A percentile compares a stretch with the other conserved stretches of the same genome.
These are phyloP conservation scores for Botrytis cinerea DNA, from an alignment of 2,329 filamentous ascomycete species.

Conservation along the genomic window DNA sequence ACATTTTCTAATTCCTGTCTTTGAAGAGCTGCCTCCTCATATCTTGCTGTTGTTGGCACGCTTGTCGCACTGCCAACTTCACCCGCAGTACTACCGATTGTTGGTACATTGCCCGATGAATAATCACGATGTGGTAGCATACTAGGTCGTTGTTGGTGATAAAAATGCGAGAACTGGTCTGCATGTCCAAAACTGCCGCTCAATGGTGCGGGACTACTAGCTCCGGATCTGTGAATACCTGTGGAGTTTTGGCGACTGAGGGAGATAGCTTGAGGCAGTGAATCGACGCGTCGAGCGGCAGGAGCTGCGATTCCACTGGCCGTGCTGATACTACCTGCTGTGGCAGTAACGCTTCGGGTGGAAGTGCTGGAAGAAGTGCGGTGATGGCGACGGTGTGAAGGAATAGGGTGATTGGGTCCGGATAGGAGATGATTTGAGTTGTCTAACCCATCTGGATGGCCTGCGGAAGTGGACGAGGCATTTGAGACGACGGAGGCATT, in stretches of 20 bases:
- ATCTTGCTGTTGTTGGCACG: conserved; percentile 58
- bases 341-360: conserved; percentile 53
- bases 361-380: conserved; percentile 56
- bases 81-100: conserved; percentile 4
- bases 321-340: conserved; percentile 44
- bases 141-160: conserved; percentile 33
- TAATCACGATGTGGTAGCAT: conserved; percentile 35
- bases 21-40: conserved; percentile 63
- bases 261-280: conserved; percentile 34
- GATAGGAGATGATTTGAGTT: conserved; percentile 56
- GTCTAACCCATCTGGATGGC: conserved; percentile 52
- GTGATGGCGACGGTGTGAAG: conserved; percentile 56
- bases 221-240: conserved; percentile 37
- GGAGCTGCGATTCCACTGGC: conserved; percentile 35
- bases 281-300: conserved; percentile 27
- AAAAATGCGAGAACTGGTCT: conserved; percentile 39
- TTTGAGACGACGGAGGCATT: conserved; percentile 68
- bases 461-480: conserved; percentile 61
- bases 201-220: conserved; percentile 37
- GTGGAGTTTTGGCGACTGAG: conserved; percentile 41
- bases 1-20: conserved; percentile 61
- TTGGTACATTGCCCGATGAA: conserved; percentile 31
- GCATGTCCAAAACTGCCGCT: conserved; percentile 36
- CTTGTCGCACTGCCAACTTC: conserved; percentile 43
- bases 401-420: conserved; percentile 59